Conservation (phyloP, 2,329 filamentous ascomycete species). For the Dichotomopilus funicola region DNA sequence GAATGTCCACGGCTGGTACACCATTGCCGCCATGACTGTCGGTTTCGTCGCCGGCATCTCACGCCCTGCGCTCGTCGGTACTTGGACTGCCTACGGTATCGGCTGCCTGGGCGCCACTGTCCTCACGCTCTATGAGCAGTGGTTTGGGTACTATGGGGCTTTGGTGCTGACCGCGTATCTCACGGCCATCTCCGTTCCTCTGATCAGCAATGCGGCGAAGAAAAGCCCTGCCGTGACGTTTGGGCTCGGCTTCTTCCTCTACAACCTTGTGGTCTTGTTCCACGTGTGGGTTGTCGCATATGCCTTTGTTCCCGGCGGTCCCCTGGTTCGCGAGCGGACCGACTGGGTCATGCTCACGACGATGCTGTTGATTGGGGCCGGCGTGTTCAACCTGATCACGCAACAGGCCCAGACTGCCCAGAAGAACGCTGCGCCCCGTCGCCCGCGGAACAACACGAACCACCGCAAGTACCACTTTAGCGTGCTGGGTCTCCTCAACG, state of each 20-base stretch:
- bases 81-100: slow-evolving; percentile 72
- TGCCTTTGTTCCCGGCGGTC: slow-evolving; percentile 92
- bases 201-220: slow-evolving; percentile 70
- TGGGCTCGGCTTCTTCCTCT: slow-evolving; percentile 80
- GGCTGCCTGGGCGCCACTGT: slow-evolving; percentile 75
- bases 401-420: slow-evolving; percentile 40
- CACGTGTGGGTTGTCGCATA: slow-evolving; percentile 99
- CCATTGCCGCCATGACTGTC: slow-evolving; percentile 76
- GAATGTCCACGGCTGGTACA: slow-evolving; percentile 83
- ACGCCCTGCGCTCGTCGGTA: slow-evolving; percentile 61
- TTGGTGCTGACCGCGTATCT: slow-evolving; percentile 71
- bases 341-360: slow-evolving; percentile 90
- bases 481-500: slow-evolving; percentile 66
- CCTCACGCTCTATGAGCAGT: slow-evolving; percentile 70
- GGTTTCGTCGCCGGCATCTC: slow-evolving; percentile 73
- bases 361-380: slow-evolving; percentile 78
- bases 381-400: slow-evolving; percentile 66
- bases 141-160: slow-evolving; percentile 84
- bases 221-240: slow-evolving; percentile 75
- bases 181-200: slow-evolving; percentile 67
- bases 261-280: slow-evolving; percentile 93
- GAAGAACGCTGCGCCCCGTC: slow-evolving; percentile 34
- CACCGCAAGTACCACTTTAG: slow-evolving; percentile 48
- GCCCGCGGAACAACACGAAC: slow-evolving; percentile 16
- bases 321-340: slow-evolving; percentile 84